These are phyloP conservation scores for Noccaea caerulescens DNA, from an alignment of 345 rosid species.

Conservation along the genomic window DNA sequence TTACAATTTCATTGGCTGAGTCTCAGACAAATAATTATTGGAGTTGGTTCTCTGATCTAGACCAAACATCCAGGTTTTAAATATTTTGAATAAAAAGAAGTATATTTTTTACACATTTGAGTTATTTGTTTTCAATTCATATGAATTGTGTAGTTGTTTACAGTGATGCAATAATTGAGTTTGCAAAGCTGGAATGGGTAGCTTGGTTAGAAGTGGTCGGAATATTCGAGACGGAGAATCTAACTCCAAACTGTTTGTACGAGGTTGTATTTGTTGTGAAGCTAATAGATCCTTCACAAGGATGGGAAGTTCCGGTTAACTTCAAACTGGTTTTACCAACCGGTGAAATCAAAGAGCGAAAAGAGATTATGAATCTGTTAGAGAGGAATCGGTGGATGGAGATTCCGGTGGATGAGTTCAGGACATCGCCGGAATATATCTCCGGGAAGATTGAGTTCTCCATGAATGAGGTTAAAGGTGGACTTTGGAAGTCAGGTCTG, in stretches of 20 bases:
- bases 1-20: constrained; percentile 59
- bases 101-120: neutral
- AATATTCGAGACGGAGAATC: constrained; percentile 47
- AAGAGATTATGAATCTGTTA: constrained; percentile 42
- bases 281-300: constrained; percentile 47
- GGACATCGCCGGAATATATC: constrained; percentile 30
- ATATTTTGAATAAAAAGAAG: neutral
- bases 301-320: constrained; percentile 57
- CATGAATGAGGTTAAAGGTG: constrained; percentile 49
- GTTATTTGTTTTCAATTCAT: neutral
- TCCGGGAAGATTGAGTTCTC: constrained; percentile 53
- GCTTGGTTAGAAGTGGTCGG: constrained; percentile 60
- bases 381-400: constrained; percentile 53
- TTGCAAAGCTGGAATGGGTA: constrained; percentile 50
- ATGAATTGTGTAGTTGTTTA: neutral
- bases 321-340: constrained; percentile 51
- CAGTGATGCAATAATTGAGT: constrained; percentile 40
- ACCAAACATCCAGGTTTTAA: constrained; percentile 45
- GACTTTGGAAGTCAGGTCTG: constrained; percentile 62
- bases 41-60: constrained; percentile 49
- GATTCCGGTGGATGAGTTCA: constrained; percentile 54
- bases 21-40: constrained; percentile 50
- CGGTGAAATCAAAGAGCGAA: constrained; percentile 46
- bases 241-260: constrained; percentile 53
- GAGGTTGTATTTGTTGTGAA: constrained; percentile 53